A percentile compares a stretch with the other conserved stretches of the same genome.
phyloP scores from a whole-genome alignment of 1,139 yeast genomes.

The Debaryomyces nepalensis region DNA sequence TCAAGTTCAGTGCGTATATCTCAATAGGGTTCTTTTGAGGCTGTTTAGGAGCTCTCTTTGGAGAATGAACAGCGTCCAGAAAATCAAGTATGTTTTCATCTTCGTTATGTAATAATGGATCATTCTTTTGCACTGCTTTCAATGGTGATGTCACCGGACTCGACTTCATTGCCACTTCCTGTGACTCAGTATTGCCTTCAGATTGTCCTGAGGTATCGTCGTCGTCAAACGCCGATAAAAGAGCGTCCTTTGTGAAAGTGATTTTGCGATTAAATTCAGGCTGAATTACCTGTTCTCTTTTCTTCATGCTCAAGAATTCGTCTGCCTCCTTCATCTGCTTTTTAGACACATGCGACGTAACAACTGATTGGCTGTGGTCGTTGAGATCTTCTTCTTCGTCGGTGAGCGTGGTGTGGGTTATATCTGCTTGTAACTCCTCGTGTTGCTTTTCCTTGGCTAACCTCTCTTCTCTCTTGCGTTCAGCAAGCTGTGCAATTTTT shows the following conservation, averaged over 20 bases:
- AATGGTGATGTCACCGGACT: conserved; percentile 47
- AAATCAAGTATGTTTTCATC: conserved; percentile 24
- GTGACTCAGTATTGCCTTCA: conserved; percentile 18
- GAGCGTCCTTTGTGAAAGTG: conserved; percentile 36
- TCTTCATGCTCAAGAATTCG: conserved; percentile 42
- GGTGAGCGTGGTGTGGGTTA: conserved; percentile 40
- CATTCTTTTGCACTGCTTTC: conserved; percentile 16
- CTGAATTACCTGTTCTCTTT: conserved; percentile 37
- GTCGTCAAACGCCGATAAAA: conserved; percentile 40
- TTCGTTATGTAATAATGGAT: conserved; percentile 18
- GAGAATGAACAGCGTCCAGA: conserved; percentile 9
- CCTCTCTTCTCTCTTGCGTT: conserved; percentile 28
- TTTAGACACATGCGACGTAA: conserved; percentile 20
- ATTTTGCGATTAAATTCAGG: conserved; percentile 38
- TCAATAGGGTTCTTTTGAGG: conserved; percentile 37
- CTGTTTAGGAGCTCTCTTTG: neutral
- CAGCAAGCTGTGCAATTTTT: conserved; percentile 29
- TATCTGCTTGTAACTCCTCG: conserved; percentile 37
- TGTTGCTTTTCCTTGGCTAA: conserved; percentile 22
- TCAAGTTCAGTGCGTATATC: conserved; percentile 39
- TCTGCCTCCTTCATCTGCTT: conserved; percentile 41
- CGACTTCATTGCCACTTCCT: conserved; percentile 18
- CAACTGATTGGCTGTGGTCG: conserved; percentile 25
- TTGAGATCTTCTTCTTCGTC: conserved; percentile 48
- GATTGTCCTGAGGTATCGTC: conserved; percentile 30